Base-by-base conservation (phyloP, 1,139 yeast genomes). In the Protomyces macrosporus region DNA sequence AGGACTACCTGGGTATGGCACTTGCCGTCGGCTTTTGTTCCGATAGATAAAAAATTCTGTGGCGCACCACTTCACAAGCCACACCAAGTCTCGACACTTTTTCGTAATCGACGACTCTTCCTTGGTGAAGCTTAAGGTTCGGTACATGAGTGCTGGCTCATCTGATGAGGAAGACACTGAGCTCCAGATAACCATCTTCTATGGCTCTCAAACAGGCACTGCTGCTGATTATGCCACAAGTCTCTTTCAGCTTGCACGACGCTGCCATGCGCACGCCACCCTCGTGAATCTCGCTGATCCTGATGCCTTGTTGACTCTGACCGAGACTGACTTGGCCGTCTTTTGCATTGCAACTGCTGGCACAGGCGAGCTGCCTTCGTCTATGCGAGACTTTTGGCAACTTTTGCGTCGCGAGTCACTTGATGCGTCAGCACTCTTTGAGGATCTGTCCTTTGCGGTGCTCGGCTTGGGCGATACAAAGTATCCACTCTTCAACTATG, bases 391-490 rank as follows among this genome's bases (percentile, higher is more conserved):
- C 65, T 83, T 91, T 68, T 88, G 96, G 95, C 80, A 81, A 69
- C 84, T 87, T 66, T 74, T 93, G 68, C 81, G 90, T 66, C 82
- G 83, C 71, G 83, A 81, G 72, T 85, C 84, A 68, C 80, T 93
- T 6, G 93, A 96, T 0, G 52, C 69, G 0, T n/a, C 30, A 6
- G 63, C 69, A 1, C 76, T 90, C 54, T 76, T 91, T 52, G 80
- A 81, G 66, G 89, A 86, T 71, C 71, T 89, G 12, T 73, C 78
- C 37, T 79, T 90, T 68, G 83, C 93, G 3, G 81, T 90, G 1
- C 86, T 93, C 72, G 99, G 98, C 0, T 76, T 95, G 1, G 99
- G 99, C n/a, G 98, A 93, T 73, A 86, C 97, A 0, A 87, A 96
- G 1, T 93, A 93, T 72, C 87, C 95, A 3, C 82, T 86, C 69